These are phyloP conservation scores for Tetraselmis striata DNA, from an alignment of 139 green algal genomes.

Conservation along the genomic window DNA sequence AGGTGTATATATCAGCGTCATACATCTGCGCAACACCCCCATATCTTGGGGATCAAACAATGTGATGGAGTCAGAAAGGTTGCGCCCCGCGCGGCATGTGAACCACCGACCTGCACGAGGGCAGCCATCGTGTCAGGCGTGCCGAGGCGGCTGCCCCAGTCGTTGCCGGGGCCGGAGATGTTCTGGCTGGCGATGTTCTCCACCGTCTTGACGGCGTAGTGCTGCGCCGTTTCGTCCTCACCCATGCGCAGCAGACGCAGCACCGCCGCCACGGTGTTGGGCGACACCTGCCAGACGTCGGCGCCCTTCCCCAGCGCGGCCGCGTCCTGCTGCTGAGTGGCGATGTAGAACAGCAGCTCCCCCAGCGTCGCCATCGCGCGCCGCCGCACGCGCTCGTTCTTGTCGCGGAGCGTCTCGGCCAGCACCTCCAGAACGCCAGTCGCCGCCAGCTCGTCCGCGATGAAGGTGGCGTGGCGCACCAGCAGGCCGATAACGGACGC, in stretches of 20 bases:
- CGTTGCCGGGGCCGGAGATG: not conserved
- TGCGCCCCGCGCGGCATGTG: not conserved
- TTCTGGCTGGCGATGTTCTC: conserved; percentile 71
- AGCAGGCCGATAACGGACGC: conserved; percentile 60
- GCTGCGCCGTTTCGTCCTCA: conserved; percentile 77
- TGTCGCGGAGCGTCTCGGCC: conserved; percentile 61
- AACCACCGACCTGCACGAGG: conserved; percentile 4
- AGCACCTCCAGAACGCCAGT: conserved; percentile 69
- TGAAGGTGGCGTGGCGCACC: conserved; percentile 83
- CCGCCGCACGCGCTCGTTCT: conserved; percentile 61
- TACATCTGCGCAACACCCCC: no score
- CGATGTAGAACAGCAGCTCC: conserved; percentile 93
- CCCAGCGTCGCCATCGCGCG: conserved; percentile 80
- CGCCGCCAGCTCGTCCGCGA: conserved; percentile 56
- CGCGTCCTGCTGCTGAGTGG: conserved; percentile 71
- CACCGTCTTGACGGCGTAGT: conserved; percentile 92
- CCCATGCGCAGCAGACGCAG: conserved; percentile 54
- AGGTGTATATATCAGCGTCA: no score
- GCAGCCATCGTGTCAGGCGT: not conserved
- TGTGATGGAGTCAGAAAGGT: not conserved
- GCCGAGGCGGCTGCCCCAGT: not conserved
- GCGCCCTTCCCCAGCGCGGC: conserved; percentile 6
- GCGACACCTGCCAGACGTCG: conserved; percentile 19
- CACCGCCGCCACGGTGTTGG: conserved; percentile 25
- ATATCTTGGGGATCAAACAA: conserved; percentile 5